phyloP scores from a whole-genome alignment of 2,329 filamentous ascomycete species.

The Exophiala oligosperma region DNA sequence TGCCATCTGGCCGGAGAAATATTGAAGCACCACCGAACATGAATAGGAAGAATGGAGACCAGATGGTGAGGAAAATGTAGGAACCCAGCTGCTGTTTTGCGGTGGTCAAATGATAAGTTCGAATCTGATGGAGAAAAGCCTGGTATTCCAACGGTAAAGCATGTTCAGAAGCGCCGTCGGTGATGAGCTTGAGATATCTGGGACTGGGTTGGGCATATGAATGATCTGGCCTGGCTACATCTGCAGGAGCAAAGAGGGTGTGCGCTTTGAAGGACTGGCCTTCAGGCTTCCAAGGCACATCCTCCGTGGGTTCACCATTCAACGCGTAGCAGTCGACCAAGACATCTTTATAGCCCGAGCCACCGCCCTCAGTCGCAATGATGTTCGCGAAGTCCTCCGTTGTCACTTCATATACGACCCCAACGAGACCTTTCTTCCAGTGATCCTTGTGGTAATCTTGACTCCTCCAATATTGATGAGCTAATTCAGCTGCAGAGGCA shows the following conservation, averaged over 20 bases:
- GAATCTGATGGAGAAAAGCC: slow-evolving; percentile 67
- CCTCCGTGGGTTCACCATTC: slow-evolving; percentile 51
- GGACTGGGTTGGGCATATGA: slow-evolving; percentile 78
- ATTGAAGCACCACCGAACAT: slow-evolving; percentile 48
- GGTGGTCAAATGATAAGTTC: slow-evolving; percentile 70
- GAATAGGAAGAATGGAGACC: slow-evolving; percentile 59
- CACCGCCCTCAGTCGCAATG: slow-evolving; percentile 86
- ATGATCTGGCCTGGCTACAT: slow-evolving; percentile 55
- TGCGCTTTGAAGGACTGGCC: slow-evolving; percentile 74
- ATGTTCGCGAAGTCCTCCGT: slow-evolving; percentile 78
- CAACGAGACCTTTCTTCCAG: slow-evolving; percentile 83
- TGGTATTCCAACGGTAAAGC: slow-evolving; percentile 77
- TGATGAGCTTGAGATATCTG: slow-evolving; percentile 80
- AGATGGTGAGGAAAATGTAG: slow-evolving; percentile 60
- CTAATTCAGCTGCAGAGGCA: slow-evolving; percentile 25
- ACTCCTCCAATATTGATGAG: slow-evolving; percentile 29
- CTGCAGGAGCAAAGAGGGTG: slow-evolving; percentile 72
- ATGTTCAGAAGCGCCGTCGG: slow-evolving; percentile 76
- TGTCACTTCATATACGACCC: slow-evolving; percentile 95
- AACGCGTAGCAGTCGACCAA: slow-evolving; percentile 75
- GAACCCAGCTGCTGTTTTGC: slow-evolving; percentile 66
- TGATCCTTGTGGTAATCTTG: slow-evolving; percentile 54
- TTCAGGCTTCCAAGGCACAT: slow-evolving; percentile 58
- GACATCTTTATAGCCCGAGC: slow-evolving; percentile 80
- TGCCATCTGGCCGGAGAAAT: slow-evolving; percentile 67